Conservation (phyloP, 345 rosid genomes). For the Corchorus olitorius region DNA sequence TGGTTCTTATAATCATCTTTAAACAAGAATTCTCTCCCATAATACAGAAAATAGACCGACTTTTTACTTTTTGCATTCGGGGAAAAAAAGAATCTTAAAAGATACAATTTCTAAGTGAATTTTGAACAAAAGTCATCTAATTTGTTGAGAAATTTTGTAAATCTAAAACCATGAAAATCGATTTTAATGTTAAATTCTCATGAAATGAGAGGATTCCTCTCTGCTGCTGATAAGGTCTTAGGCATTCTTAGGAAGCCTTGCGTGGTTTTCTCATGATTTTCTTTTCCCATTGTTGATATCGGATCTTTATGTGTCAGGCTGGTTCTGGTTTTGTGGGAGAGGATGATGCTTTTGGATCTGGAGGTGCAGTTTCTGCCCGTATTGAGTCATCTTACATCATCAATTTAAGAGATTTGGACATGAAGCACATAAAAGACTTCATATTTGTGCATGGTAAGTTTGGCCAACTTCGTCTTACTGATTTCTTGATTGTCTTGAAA, state of each 20-base stretch:
- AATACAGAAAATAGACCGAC: background rate
- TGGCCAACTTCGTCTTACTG: slow-evolving; percentile 12
- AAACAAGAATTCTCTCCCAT: background rate
- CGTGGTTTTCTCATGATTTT: too few relatives aligned
- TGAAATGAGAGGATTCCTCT: too few relatives aligned
- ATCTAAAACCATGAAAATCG: background rate
- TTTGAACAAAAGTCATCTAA: background rate
- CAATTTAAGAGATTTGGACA: slow-evolving; percentile 78
- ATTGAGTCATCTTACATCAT: slow-evolving; percentile 86
- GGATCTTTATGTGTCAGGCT: slow-evolving; percentile 40
- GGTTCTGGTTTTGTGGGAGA: slow-evolving; percentile 90
- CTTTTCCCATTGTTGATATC: too few relatives aligned
- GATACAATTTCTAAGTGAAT: background rate
- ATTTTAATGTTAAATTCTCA: too few relatives aligned
- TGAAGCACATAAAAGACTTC: slow-evolving; percentile 94
- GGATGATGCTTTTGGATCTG: slow-evolving; percentile 71
- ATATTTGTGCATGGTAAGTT: slow-evolving; percentile 87
- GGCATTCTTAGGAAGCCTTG: too few relatives aligned
- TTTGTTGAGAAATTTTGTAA: background rate
- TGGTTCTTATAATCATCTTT: background rate
- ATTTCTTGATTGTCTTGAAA: background rate
- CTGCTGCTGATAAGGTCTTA: too few relatives aligned
- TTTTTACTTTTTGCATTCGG: background rate
- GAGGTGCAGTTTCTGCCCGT: slow-evolving; percentile 66
- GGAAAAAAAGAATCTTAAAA: background rate